Evolutionary conservation across 768 basidiomycete genomes (phyloP), one percentile per base, ranked within the genome.

Genomic region (Leccinum ochraceum): DNA sequence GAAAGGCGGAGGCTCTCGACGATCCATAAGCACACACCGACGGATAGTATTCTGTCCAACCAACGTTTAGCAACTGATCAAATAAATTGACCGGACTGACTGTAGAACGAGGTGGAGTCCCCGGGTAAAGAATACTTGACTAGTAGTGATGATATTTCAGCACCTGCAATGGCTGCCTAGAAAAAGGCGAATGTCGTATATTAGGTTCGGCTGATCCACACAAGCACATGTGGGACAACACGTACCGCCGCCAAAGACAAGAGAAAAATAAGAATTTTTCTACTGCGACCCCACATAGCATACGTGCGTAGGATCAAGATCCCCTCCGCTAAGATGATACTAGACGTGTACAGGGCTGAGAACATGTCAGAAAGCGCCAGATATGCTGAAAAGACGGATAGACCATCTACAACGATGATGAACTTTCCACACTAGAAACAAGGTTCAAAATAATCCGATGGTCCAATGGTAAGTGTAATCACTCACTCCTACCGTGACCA

Each of bases 261-360:
- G 16, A 72, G 59, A 28, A 69, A 49, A 10, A 53, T 2, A 1
- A 71, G 62, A 1, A 68, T 53, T 11, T 34, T 66, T 55, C 36
- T 60, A 22, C 53, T 72, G 26, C 63, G 65, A 57, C 60, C 61
- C 66, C 69, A 71, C 54, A 71, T 49, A 17, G 69, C 68, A n/a
- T 68, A 72, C 17, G 70, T 72, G 37, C 69, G 70, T 2, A 72
- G 53, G 66, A 52, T 34, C 34, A 34, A 34, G 34, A 34, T 34
- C 34, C 34, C 34, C 34, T 34, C 34, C 34, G 34, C 13, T 13
- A 58, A 58, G 14, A 71, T 16, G 14, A 67, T 36, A n/a, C 66
- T 63, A 9, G 55, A 53, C 28, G 2, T 61, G 46, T 61, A 72
- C 6, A 63, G 28, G 22, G 42, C 67, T 71, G 49, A 42, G 20